A percentile compares a stretch with the other conserved stretches of the same genome.
Conservation (phyloP, 257 asterid species). For the Nicotiana attenuata region DNA sequence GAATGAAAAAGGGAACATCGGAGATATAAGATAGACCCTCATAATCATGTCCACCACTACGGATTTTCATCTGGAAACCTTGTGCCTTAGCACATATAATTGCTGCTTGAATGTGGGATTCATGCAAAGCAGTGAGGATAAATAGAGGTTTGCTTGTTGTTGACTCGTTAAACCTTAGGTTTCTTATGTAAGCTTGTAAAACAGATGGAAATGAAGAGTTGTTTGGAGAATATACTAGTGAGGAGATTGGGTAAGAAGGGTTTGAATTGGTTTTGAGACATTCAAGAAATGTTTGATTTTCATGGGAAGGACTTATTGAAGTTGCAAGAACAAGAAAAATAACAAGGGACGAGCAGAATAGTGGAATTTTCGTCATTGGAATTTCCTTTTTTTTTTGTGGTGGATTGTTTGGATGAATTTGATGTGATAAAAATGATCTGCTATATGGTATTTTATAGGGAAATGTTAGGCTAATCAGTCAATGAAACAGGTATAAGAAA, state of each 20-base stretch:
- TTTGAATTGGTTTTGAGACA: constrained; percentile 10
- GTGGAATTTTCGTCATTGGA: not conserved
- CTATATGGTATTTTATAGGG: not conserved
- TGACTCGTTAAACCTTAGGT: constrained; percentile 15
- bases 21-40: constrained; percentile 22
- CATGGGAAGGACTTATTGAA: not conserved
- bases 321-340: not conserved
- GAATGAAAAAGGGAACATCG: not conserved
- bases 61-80: constrained; percentile 3
- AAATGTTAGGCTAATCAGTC: not conserved
- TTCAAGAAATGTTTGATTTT: constrained; percentile 10
- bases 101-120: constrained; percentile 17
- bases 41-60: constrained; percentile 22
- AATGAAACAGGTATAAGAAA: not conserved
- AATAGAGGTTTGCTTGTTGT: constrained; percentile 12
- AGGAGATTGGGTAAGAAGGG: constrained; percentile 11
- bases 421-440: not conserved
- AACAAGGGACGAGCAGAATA: not conserved
- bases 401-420: not conserved
- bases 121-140: constrained; percentile 13
- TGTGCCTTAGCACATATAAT: constrained; percentile 10
- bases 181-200: constrained; percentile 16
- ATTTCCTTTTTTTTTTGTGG: too few relatives aligned
- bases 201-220: constrained; percentile 13
- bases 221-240: not conserved